These are phyloP conservation scores for Draba incana DNA, from an alignment of 345 rosid genomes.

Conservation along the genomic window DNA sequence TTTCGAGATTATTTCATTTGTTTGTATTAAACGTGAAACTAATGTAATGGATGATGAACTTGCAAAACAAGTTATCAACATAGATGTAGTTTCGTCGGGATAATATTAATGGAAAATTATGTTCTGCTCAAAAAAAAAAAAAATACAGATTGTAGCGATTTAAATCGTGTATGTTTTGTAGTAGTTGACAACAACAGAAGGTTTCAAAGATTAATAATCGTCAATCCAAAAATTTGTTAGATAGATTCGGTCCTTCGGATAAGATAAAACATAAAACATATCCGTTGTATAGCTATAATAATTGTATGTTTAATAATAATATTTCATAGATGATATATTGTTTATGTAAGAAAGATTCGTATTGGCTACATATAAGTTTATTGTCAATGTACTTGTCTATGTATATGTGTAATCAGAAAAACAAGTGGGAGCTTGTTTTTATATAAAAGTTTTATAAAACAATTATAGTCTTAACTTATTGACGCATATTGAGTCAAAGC, in stretches of 20 bases:
- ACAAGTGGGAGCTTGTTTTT: constrained; percentile 11
- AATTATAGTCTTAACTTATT: constrained; percentile 27
- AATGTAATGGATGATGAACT: no score
- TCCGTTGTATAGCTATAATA: neutral
- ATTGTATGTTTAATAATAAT: neutral
- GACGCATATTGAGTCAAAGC: constrained; percentile 43
- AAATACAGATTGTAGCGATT: no score
- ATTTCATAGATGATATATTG: neutral
- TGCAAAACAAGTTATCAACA: no score
- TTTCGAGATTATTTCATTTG: no score
- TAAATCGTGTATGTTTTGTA: no score
- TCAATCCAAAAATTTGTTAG: neutral
- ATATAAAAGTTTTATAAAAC: neutral
- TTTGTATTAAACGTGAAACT: no score
- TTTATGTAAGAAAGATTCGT: constrained; percentile 2
- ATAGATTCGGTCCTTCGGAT: constrained; percentile 1
- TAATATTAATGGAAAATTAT: no score
- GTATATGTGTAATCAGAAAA: neutral
- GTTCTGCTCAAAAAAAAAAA: no score
- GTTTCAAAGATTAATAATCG: no score
- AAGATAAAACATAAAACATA: neutral
- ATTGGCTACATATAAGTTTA: neutral
- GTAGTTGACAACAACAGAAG: no score
- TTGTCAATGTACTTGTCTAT: constrained; percentile 1
- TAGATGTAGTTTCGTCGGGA: no score